A percentile compares a stretch with the other conserved stretches of the same genome.
phyloP scores from a whole-genome alignment of 2,329 filamentous ascomycete genomes.

The Pseudocercospora fijiensis region DNA sequence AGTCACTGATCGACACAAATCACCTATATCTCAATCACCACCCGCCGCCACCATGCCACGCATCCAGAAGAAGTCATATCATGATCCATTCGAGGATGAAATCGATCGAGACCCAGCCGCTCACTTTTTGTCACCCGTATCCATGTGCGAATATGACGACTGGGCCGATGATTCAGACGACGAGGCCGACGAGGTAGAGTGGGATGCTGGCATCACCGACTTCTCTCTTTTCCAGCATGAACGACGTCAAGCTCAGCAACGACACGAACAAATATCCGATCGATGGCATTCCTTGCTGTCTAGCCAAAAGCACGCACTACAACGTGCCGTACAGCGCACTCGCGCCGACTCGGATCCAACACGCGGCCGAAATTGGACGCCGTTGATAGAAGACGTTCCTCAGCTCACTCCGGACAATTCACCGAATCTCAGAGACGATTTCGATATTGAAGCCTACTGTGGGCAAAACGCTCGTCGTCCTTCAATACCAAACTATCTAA shows the following conservation, averaged over 20 bases:
- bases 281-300: slow-evolving; percentile 32
- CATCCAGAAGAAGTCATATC: background rate
- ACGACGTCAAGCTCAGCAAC: slow-evolving; percentile 29
- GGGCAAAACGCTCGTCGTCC: slow-evolving; percentile 13
- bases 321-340: slow-evolving; percentile 31
- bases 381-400: slow-evolving; percentile 30
- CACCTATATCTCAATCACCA: slow-evolving; percentile 22
- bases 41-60: slow-evolving; percentile 18
- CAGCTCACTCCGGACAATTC: slow-evolving; percentile 37
- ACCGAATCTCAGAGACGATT: slow-evolving; percentile 33
- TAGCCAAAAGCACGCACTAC: slow-evolving; percentile 29
- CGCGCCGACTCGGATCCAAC: slow-evolving; percentile 20
- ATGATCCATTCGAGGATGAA: slow-evolving; percentile 32
- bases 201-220: slow-evolving; percentile 38
- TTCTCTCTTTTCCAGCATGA: slow-evolving; percentile 37
- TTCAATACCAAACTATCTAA: slow-evolving; percentile 28
- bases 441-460: slow-evolving; percentile 30
- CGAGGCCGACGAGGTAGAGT: slow-evolving; percentile 33
- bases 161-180: slow-evolving; percentile 33
- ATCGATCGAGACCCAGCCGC: slow-evolving; percentile 34
- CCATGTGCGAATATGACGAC: slow-evolving; percentile 34
- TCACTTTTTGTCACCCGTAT: slow-evolving; percentile 35
- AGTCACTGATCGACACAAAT: slow-evolving; percentile 15
- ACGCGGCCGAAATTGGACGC: slow-evolving; percentile 20
- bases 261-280: slow-evolving; percentile 24